phyloP scores from a whole-genome alignment of 2,329 filamentous ascomycete genomes.

The Talaromyces sp. region DNA sequence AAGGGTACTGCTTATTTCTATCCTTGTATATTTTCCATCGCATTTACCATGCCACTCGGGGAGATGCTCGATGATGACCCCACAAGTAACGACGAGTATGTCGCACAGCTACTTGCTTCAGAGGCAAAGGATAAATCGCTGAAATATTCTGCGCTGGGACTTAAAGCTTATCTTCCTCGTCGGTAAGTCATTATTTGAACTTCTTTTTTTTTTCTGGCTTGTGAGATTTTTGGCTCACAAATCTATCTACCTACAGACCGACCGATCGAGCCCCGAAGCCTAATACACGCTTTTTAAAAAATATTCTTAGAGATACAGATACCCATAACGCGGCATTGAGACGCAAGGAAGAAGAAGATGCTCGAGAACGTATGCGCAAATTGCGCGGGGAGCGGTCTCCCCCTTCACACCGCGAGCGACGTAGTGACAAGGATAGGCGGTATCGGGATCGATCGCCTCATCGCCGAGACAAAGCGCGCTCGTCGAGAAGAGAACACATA shows the following conservation, averaged over 20 bases:
- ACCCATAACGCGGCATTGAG: conserved; percentile 82
- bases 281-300: conserved; percentile 82
- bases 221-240: conserved; percentile 7
- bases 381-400: conserved; percentile 42
- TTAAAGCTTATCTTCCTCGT: conserved; percentile 60
- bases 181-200: conserved; percentile 47
- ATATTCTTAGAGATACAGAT: conserved; percentile 83
- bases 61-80: conserved; percentile 46
- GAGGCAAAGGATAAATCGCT: conserved; percentile 71
- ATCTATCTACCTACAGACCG: conserved; percentile 48
- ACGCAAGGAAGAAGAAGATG: conserved; percentile 77
- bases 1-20: background rate
- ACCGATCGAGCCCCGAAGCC: conserved; percentile 70
- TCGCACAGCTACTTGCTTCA: conserved; percentile 70
- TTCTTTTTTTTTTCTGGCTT: no score
- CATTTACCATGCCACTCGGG: conserved; percentile 23
- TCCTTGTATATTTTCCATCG: conserved; percentile 12
- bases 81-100: conserved; percentile 49
- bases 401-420: conserved; percentile 21
- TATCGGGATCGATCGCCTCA: conserved; percentile 7
- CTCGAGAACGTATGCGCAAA: conserved; percentile 62
- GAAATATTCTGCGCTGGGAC: conserved; percentile 68
- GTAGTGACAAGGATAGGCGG: conserved; percentile 21
- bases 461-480: conserved; percentile 20
- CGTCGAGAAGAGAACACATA: conserved; percentile 26